Evolutionary conservation across 257 asterid species (phyloP), one percentile per base, ranked within the genome.

Genomic region (Plantago major): DNA sequence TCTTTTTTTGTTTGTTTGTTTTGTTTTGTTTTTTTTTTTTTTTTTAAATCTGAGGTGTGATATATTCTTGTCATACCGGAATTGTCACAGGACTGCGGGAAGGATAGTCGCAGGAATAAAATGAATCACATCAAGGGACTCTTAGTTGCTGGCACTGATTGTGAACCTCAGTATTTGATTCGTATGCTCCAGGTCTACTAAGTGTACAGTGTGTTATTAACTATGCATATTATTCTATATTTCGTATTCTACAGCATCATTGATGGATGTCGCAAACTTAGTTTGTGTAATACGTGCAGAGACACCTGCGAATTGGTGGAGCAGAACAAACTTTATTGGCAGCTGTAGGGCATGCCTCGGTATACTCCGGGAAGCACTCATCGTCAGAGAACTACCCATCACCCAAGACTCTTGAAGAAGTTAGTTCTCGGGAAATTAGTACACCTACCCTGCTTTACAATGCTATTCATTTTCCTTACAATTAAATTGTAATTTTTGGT

Each of bases 101-200:
- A 85, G 76, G 95, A 87, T 72, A 82, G 97, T 72, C 95, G 83
- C 72, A 92, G 79, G 61, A 93, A 93, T 80, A 93, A 85, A 76
- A 93, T 87, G 87, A 83, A 79, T 70, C 86, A 76, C 75, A 89
- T 93, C 72, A 89, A 85, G 78, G 86, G 77, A 52, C 78, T 93
- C 52, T 82, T 93, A 46, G 96, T 89, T 68, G 99, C 97, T 44
- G 96, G 97, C 45, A 87, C 87, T 71, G 97, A 89, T 78, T 85
- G 96, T 76, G 99, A 93, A 79, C 97, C 97, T 74, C 94, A 77
- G 52, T 93, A 83, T 79, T 74, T 93, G 86, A 87, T 89, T 72
- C 94, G 99, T 67, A 79, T 89, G 65, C 97, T 93, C 76, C 96
- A 93, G 95, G 97, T 93, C 54, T n/a, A n/a, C n/a, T n/a, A n/a